Evolutionary conservation across 768 basidiomycete genomes (phyloP).

Genomic region (Rhodosporidiobolus sp.): DNA sequence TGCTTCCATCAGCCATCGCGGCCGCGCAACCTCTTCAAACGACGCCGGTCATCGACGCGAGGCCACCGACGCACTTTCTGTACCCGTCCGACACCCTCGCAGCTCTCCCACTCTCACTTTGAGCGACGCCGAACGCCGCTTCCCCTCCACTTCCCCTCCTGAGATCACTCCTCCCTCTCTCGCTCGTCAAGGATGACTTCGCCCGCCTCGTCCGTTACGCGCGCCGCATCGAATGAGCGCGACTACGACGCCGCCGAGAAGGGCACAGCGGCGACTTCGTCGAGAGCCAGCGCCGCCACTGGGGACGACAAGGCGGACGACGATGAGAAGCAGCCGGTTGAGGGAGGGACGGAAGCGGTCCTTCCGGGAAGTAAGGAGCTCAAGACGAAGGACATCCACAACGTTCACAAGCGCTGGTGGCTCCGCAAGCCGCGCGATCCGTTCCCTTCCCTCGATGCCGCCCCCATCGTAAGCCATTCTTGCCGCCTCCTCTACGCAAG

Average conservation of each 20-base stretch:
- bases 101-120: too few species aligned
- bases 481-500: too few species aligned
- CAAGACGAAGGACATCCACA: constrained; percentile 6
- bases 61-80: too few species aligned
- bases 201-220: constrained; percentile 16
- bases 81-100: too few species aligned
- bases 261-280: neutral
- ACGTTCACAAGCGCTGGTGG: constrained; percentile 27
- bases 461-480: too few species aligned
- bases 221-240: constrained; percentile 2
- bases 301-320: too few species aligned
- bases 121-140: neutral
- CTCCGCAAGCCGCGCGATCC: constrained; percentile 56
- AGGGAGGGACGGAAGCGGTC: neutral
- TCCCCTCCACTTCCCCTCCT: neutral
- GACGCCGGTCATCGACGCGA: too few species aligned
- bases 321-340: neutral
- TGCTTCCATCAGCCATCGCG: too few species aligned
- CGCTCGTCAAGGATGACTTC: neutral
- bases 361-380: constrained; percentile 9
- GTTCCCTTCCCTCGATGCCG: constrained; percentile 62
- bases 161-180: neutral
- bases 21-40: too few species aligned
- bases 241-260: neutral
- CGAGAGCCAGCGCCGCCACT: neutral